Evolutionary conservation across 495 filamentous ascomycete genomes (phyloP).

Genomic region (Penicillium pulvis): DNA sequence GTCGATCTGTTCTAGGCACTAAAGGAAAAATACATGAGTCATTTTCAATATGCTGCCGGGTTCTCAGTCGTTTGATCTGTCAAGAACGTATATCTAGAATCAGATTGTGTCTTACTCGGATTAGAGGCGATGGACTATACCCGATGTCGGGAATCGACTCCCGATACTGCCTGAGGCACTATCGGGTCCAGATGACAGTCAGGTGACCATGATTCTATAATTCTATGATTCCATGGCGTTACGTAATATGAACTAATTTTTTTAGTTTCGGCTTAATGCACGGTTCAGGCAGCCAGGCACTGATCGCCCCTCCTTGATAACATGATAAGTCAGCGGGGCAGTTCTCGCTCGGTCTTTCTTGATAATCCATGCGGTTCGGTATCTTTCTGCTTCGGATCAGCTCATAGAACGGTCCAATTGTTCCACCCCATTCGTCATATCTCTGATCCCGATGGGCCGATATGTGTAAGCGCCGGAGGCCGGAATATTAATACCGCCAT

Average conservation of each 20-base stretch:
- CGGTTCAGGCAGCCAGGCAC: constrained; percentile 8
- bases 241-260: neutral
- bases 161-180: neutral
- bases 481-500: constrained; percentile 23
- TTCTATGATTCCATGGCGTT: neutral
- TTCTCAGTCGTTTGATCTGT: neutral
- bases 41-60: neutral
- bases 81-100: neutral
- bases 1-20: too few relatives aligned
- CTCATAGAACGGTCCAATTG: constrained; percentile 26
- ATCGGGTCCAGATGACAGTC: neutral
- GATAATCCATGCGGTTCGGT: constrained; percentile 46
- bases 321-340: constrained; percentile 13
- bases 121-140: neutral
- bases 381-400: constrained; percentile 49
- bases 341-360: constrained; percentile 47
- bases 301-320: constrained; percentile 11
- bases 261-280: neutral
- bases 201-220: neutral
- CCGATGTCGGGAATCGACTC: constrained; percentile 8
- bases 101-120: neutral
- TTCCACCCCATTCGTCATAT: constrained; percentile 24
- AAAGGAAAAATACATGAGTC: too few relatives aligned
- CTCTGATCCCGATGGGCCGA: constrained; percentile 34
- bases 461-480: constrained; percentile 29